Evolutionary conservation across 2,329 filamentous ascomycete species (phyloP), one percentile per base, ranked within the genome.

Genomic region (Penicillium sp.): DNA sequence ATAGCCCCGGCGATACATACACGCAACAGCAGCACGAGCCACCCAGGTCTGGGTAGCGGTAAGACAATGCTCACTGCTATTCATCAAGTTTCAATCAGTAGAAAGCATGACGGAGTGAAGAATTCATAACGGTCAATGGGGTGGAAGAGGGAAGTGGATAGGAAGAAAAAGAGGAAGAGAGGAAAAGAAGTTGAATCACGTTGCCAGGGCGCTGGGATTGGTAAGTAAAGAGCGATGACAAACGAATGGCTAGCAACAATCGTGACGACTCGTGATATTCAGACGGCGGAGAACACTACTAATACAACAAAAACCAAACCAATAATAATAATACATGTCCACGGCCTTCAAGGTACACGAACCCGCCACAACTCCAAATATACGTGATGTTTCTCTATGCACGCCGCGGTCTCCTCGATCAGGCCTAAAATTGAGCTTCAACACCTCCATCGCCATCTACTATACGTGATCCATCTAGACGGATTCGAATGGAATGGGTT

Each of bases 391-490:
- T 26, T 24, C 13, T 33, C 49, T 35, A 51, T 15, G 10, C 17
- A 28, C 35, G n/a, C n/a, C 19, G 33, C n/a, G 4, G 19, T 40
- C 33, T 19, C 35, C 24, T 40, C 19, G 35, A 26, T 40, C 26
- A n/a, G 13, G 33, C 2, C 13, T 33, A 8, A 19, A 13, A 37
- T 24, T 5, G 19, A 30, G 28, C n/a, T n/a, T 26, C 54, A 50
- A 63, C 15, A 28, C 50, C 50, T 65, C 63, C n/a, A 56, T 30
- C 2, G 62, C 54, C 56, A 62, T 57, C 33, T 28, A 51, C 59
- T 60, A 57, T 17, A 65, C 35, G 22, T 62, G 60, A 51, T 67
- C 56, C 49, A 61, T 8, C 54, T 67, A 63, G 37, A 65, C 45
- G 6, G 44, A n/a, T 3, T 51, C 38, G 7, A 45, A 44, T 44